Conservation (phyloP, 148 eudicot species). For the Rhododendron henanense region DNA sequence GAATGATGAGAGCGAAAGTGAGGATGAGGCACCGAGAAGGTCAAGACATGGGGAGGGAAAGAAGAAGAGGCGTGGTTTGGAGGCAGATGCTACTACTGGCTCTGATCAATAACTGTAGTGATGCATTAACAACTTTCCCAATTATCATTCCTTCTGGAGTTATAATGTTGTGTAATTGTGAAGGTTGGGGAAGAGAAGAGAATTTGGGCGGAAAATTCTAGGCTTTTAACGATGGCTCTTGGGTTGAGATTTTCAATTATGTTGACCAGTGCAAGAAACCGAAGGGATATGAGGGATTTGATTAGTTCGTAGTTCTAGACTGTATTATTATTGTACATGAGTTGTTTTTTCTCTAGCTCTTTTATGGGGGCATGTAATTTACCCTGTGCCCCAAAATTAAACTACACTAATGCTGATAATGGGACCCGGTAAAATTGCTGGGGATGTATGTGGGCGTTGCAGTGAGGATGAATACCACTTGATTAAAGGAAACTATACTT, state of each 20-base stretch:
- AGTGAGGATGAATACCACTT: neutral
- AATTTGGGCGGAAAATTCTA: neutral
- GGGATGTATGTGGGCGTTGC: neutral
- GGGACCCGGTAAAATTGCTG: neutral
- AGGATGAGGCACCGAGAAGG: slow-evolving; percentile 94
- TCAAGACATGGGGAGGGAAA: slow-evolving; percentile 91
- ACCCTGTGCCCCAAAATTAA: neutral
- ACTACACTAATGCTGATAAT: neutral
- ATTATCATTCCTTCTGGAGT: neutral
- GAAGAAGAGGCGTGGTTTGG: slow-evolving; percentile 65
- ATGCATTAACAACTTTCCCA: neutral
- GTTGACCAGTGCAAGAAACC: neutral
- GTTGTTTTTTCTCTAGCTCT: neutral
- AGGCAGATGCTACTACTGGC: neutral
- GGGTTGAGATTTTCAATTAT: neutral
- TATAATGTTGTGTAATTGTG: neutral
- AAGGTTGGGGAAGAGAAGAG: too few relatives aligned
- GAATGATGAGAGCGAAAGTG: slow-evolving; percentile 89
- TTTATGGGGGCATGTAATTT: neutral
- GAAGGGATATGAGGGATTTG: neutral
- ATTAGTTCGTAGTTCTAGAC: neutral
- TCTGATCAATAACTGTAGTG: neutral
- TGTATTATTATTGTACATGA: neutral
- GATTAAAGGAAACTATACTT: neutral
- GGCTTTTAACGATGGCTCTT: neutral